These are phyloP conservation scores for Aquilaria sinensis DNA, from an alignment of 345 rosid species.

Conservation along the genomic window DNA sequence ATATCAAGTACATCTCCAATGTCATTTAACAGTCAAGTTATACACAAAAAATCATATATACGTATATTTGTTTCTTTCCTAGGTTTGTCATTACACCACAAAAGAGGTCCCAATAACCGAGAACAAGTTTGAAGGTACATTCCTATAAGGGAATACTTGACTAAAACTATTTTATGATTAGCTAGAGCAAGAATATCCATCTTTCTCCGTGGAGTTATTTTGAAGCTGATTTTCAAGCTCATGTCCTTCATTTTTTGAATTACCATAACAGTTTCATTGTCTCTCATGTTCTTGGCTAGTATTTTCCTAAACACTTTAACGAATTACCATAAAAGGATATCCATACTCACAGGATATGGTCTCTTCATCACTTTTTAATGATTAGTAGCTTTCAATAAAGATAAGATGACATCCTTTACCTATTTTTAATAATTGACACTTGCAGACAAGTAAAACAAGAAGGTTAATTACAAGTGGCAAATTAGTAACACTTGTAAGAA, in stretches of 20 bases:
- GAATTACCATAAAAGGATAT: constrained; percentile 12
- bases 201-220: constrained; percentile 26
- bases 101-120: too few relatives aligned
- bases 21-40: too few relatives aligned
- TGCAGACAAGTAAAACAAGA: not conserved
- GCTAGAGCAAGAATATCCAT: constrained; percentile 15
- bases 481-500: not conserved
- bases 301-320: constrained; percentile 20
- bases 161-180: too few relatives aligned
- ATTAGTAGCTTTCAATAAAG: constrained; percentile 52
- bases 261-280: constrained; percentile 14
- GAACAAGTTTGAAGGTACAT: too few relatives aligned
- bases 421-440: constrained; percentile 9
- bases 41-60: too few relatives aligned
- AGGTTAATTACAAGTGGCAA: not conserved
- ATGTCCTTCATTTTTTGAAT: constrained; percentile 26
- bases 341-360: constrained; percentile 27
- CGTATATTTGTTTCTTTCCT: too few relatives aligned
- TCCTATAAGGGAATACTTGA: too few relatives aligned
- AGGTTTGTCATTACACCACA: too few relatives aligned
- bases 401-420: constrained; percentile 93
- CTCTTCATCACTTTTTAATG: constrained; percentile 21
- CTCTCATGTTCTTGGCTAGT: constrained; percentile 26
- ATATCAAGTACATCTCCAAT: too few relatives aligned
- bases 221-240: constrained; percentile 25